A percentile compares a stretch with the other conserved stretches of the same genome.
Conservation (phyloP, 768 basidiomycete genomes). For the Phallus indusiatus region DNA sequence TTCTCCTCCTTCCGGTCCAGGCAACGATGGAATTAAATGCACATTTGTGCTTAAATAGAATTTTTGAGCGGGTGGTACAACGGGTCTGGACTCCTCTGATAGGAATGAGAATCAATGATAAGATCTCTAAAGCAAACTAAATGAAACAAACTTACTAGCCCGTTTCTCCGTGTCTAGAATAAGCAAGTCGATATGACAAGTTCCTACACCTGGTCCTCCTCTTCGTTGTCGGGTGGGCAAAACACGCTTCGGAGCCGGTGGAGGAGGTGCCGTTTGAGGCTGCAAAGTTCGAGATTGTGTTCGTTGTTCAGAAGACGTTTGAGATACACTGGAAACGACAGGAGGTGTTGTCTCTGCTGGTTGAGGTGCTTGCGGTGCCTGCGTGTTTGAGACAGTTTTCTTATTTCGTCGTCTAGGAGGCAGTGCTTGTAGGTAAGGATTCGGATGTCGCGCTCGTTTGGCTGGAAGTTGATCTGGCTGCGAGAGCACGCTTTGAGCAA, state of each 20-base stretch:
- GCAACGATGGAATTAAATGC: constrained; percentile 34
- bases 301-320: too few species aligned
- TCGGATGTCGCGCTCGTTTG: neutral
- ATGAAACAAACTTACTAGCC: constrained; percentile 52
- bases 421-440: neutral
- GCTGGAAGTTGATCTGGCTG: neutral
- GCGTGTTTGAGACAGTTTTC: neutral
- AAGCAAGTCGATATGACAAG: constrained; percentile 70
- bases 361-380: neutral
- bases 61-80: constrained; percentile 6
- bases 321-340: too few species aligned
- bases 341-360: neutral
- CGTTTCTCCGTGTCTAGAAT: constrained; percentile 68
- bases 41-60: constrained; percentile 73
- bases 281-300: neutral
- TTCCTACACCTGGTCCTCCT: constrained; percentile 65
- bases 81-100: constrained; percentile 3
- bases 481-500: neutral
- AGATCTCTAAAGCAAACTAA: neutral
- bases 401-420: neutral
- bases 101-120: neutral
- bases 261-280: neutral
- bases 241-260: constrained; percentile 54
- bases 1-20: constrained; percentile 25
- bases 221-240: constrained; percentile 74